Evolutionary conservation across 2,329 filamentous ascomycete genomes (phyloP).

Genomic region (Colletotrichum eleusines): DNA sequence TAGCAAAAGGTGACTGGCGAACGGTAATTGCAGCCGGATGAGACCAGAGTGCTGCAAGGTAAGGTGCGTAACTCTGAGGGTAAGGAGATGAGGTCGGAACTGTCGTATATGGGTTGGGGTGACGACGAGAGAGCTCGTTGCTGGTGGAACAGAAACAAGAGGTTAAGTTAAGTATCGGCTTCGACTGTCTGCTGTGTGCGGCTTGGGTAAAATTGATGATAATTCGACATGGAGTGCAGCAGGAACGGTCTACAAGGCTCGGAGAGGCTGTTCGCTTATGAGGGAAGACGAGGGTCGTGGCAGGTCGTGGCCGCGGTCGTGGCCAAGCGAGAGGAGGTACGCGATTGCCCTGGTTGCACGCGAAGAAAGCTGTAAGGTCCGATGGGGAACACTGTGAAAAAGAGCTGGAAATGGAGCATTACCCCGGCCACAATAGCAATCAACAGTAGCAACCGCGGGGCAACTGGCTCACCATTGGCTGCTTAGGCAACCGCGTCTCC

Average conservation of each 20-base stretch:
- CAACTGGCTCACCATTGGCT: conserved; percentile 66
- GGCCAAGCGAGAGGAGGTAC: conserved; percentile 31
- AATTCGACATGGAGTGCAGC: conserved; percentile 1
- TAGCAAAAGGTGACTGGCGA: background rate
- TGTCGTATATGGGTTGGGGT: background rate
- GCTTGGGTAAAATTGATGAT: background rate
- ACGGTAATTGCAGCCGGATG: background rate
- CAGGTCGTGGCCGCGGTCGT: conserved; percentile 1
- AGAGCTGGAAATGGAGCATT: conserved; percentile 20
- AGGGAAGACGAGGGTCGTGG: conserved; percentile 16
- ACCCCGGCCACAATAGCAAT: conserved; percentile 46
- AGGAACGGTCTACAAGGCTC: background rate
- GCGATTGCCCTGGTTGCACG: conserved; percentile 41
- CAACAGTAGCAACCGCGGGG: conserved; percentile 68
- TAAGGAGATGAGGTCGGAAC: background rate
- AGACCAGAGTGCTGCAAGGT: background rate
- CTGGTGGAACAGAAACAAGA: background rate
- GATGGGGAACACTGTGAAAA: conserved; percentile 26
- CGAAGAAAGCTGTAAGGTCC: conserved; percentile 15
- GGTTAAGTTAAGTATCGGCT: background rate
- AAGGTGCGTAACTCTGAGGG: background rate
- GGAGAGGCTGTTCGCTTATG: conserved; percentile 31
- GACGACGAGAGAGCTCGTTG: background rate
- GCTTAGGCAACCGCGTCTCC: conserved; percentile 2
- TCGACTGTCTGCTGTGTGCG: background rate